Evolutionary conservation across 129 eudicot genomes (phyloP), one percentile per base, ranked within the genome.

Genomic region (Saussurea involucrata): DNA sequence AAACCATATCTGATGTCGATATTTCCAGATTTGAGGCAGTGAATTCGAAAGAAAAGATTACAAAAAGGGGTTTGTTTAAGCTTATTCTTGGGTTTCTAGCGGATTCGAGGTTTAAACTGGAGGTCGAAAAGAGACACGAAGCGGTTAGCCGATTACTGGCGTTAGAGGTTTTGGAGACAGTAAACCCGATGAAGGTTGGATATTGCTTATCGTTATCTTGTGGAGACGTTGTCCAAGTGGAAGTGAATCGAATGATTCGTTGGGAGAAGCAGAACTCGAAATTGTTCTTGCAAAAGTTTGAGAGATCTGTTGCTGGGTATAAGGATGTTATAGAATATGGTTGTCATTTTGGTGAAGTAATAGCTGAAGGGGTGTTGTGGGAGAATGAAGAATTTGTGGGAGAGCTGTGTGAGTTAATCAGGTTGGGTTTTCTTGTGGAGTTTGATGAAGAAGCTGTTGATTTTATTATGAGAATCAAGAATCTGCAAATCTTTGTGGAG

Each of bases 401-500:
- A 4, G 24, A 68, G 31, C 84, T 90, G 21, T 74, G 80, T 34
- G 91, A 90, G 58, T 81, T 90, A 34, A 77, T 87, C 34, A 83
- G 83, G 81, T 53, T 87, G 77, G 92, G 88, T 2, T 88, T 85
- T 69, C 65, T 87, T 33, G 65, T 90, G 79, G 80, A 87, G 55
- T 90, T 90, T 31, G 83, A 89, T 66, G 90, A 85, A 75, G 92
- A 82, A 57, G 89, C 92, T 0, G 57, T 89, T 60, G 86, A 71
- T 37, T 87, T 73, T 58, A 60, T 87, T 25, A 80, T 90, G 92
- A 81, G 81, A 64, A 77, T 13, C 1, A 85, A 90, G 49, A 90
- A 90, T 78, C 77, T 90, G 67, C 81, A 90, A 78, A 53, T 83
- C 8, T 83, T 77, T 66, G 1, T 27, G 37, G 96, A 90, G 82